These are phyloP conservation scores for Citropsis articulata DNA, from an alignment of 345 rosid genomes.

Conservation along the genomic window DNA sequence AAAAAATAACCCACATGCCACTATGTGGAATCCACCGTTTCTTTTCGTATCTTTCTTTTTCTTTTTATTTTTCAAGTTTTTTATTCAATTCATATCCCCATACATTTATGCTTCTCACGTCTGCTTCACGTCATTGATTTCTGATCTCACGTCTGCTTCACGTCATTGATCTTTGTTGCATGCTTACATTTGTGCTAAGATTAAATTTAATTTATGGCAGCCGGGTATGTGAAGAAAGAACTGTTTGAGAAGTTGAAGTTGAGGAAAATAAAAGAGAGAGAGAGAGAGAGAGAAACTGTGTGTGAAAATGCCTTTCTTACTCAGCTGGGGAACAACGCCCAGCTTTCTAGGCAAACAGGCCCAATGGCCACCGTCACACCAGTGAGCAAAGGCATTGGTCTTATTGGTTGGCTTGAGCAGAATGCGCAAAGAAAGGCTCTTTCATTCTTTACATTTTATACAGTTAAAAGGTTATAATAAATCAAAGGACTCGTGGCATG, in stretches of 20 bases:
- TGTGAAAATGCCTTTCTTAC: neutral
- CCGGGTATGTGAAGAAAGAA: neutral
- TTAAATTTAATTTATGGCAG: neutral
- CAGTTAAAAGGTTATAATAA: conserved; percentile 20
- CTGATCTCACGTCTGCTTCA: neutral
- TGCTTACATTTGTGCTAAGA: neutral
- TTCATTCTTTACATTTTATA: neutral
- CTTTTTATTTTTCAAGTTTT: neutral
- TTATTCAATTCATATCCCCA: neutral
- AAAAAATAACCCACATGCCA: neutral
- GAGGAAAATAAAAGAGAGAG: too few species aligned
- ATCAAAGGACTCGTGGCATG: neutral
- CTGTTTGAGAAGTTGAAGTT: neutral
- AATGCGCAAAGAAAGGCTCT: neutral
- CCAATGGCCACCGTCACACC: conserved; percentile 1
- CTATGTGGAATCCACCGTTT: conserved; percentile 8
- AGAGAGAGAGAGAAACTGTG: neutral
- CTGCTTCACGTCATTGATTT: conserved; percentile 14
- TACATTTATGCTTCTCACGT: neutral
- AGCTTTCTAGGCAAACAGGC: conserved; percentile 5
- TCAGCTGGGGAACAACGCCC: neutral
- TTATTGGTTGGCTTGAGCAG: conserved; percentile 7
- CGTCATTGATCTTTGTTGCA: neutral
- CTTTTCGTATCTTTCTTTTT: neutral
- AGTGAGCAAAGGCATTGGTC: neutral